Evolutionary conservation across 2,329 filamentous ascomycete species (phyloP).

Genomic region (Aspergillus nomiae): DNA sequence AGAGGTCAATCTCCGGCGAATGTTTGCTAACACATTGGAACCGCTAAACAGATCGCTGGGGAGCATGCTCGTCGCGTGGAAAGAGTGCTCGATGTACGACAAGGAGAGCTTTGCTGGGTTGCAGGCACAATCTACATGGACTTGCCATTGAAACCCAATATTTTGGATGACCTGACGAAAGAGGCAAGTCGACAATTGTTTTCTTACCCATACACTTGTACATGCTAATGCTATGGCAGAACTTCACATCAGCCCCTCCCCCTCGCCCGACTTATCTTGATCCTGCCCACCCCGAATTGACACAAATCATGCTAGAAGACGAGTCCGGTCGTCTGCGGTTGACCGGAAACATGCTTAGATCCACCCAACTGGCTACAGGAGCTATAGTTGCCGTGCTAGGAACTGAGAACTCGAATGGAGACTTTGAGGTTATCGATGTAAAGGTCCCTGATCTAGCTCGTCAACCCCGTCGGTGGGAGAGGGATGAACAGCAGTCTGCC

Average conservation of each 20-base stretch:
- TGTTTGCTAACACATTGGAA: slow-evolving; percentile 5
- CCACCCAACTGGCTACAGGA: slow-evolving; percentile 80
- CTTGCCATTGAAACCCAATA: slow-evolving; percentile 93
- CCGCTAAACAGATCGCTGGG: slow-evolving; percentile 62
- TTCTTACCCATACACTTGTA: not conserved
- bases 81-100: slow-evolving; percentile 89
- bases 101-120: slow-evolving; percentile 95
- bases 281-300: slow-evolving; percentile 41
- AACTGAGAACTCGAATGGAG: slow-evolving; percentile 87
- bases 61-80: slow-evolving; percentile 77
- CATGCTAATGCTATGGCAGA: slow-evolving; percentile 51
- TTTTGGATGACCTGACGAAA: slow-evolving; percentile 91
- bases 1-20: too few species aligned
- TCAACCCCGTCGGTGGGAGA: slow-evolving; percentile 78
- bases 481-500: slow-evolving; percentile 46
- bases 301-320: slow-evolving; percentile 86
- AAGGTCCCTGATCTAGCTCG: slow-evolving; percentile 83
- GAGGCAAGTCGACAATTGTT: slow-evolving; percentile 64
- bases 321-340: slow-evolving; percentile 87
- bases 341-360: slow-evolving; percentile 68
- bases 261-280: slow-evolving; percentile 75
- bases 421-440: slow-evolving; percentile 89
- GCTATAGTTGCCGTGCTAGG: slow-evolving; percentile 94
- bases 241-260: slow-evolving; percentile 84
- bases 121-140: slow-evolving; percentile 96